Evolutionary conservation across 2,329 filamentous ascomycete genomes (phyloP), one percentile per base, ranked within the genome.

Genomic region (Fusarium multiceps): DNA sequence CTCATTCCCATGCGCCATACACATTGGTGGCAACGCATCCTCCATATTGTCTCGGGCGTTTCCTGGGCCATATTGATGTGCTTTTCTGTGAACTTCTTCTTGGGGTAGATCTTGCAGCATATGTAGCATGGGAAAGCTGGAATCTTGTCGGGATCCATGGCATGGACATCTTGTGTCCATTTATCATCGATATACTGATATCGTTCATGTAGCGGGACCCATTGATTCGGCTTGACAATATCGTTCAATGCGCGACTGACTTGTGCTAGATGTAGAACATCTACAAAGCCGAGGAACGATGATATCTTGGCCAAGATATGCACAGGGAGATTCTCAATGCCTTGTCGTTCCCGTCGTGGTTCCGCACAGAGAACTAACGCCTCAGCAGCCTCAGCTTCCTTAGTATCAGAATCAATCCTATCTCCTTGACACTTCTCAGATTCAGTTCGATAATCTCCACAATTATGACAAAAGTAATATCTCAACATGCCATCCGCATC

Each of bases 401-500:
- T 13, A 5, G 23, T 45, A 6, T 42, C 30, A 8, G 13, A 6
- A 4, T 49, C 18, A 3, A 68, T 12, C 4, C n/a, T 27, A 3
- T 47, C 21, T 7, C 66, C 67, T 8, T 21, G 16, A 4, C 71
- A 74, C 16, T 23, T 71, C 10, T 37, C 49, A 18, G 71, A 72
- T n/a, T 32, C 34, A 9, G 66, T 74, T 16, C 43, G 42, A 51
- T 53, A 65, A 13, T 50, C 32, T 11, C 69, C 58, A 28, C 71
- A 73, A 32, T 71, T 72, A 43, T 69, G 66, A n/a, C 72, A 74
- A 32, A 69, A 63, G 42, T 72, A 73, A 20, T 74, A 74, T 12
- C 6, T 30, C n/a, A 74, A 9, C 23, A 30, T 66, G 1, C 23
- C 12, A 7, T 20, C 32, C 32, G 63, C 59, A 18, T 63, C 58